Base-by-base conservation (phyloP, 1,139 yeast species). In the Suhomyces chickasaworum region DNA sequence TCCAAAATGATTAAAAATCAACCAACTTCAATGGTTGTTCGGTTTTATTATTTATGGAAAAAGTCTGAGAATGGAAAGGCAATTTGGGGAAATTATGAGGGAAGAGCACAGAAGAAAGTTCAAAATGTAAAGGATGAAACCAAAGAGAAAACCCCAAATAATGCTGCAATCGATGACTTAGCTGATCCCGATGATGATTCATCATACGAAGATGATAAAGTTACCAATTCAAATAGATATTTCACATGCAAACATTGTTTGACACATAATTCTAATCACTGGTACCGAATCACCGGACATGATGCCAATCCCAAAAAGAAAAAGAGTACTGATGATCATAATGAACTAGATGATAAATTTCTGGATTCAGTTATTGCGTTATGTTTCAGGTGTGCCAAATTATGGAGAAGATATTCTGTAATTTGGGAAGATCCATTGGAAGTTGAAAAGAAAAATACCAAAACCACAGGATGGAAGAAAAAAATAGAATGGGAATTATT, bases 341-440 rank as follows among this genome's bases (percentile, higher is more conserved):
- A 61, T 0, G 59, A 61, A 4, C 67, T 61, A 4, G 8, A 33
- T 3, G 39, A 38, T 15, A 42, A 46, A n/a, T 42, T 35, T 15
- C 59, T 61, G 21, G 63, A 65, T 2, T 46, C 61, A 7, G 62
- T 69, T 1, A 63, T 72, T 9, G 97, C 90, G 0, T 69, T 93
- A 15, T 93, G 99, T 62, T 69, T 78, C 40, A 74, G 98, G 45
- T 93, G 99, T 70, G 97, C 97, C 0, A 75, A 85, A 48, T 64
- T 93, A 35, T 93, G 99, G 99, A 75, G 97, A 61, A 71, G 95
- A 37, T 93, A 93, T 63, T 97, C 91, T 0, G 84, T 88, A 1
- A 74, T 75, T n/a, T 93, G 99, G 98, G 90, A 84, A 54, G 82
- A 81, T 40, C 96, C 97, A 0, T 60, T 69, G 20, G 93, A 86